Evolutionary conservation across 768 basidiomycete genomes (phyloP).

Genomic region (Mycena amicta): DNA sequence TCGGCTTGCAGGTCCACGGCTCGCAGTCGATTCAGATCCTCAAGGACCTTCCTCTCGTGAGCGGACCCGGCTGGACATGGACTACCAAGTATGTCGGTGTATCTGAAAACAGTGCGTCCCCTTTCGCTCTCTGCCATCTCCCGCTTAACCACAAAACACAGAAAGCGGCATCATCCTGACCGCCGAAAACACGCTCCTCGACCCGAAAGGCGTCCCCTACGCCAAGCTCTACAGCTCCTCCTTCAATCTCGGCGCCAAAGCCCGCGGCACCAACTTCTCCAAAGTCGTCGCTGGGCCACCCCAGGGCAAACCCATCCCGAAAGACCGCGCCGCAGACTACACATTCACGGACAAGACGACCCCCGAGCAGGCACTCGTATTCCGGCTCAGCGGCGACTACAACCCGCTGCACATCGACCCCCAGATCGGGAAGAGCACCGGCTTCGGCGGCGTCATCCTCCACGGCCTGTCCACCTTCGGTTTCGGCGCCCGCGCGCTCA

Average conservation of each 20-base stretch:
- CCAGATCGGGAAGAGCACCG: slow-evolving; percentile 64
- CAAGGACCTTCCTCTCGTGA: slow-evolving; percentile 73
- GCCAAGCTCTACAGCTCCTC: slow-evolving; percentile 70
- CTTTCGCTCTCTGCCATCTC: not conserved
- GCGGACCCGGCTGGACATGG: slow-evolving; percentile 80
- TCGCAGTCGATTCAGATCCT: slow-evolving; percentile 80
- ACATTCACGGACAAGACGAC: slow-evolving; percentile 63
- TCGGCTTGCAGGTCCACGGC: slow-evolving; percentile 64
- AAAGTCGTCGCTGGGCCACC: slow-evolving; percentile 65
- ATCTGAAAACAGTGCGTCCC: slow-evolving; percentile 75
- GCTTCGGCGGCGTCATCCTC: slow-evolving; percentile 84
- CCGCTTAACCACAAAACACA: too few species aligned
- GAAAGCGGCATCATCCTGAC: slow-evolving; percentile 79
- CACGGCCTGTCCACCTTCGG: slow-evolving; percentile 85
- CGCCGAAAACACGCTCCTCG: slow-evolving; percentile 62
- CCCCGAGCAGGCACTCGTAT: slow-evolving; percentile 67
- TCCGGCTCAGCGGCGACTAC: slow-evolving; percentile 78
- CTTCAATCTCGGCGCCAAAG: slow-evolving; percentile 72
- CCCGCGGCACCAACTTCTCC: slow-evolving; percentile 60
- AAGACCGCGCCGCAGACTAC: slow-evolving; percentile 62
- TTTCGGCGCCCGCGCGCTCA: slow-evolving; percentile 76
- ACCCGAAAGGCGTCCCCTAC: slow-evolving; percentile 59
- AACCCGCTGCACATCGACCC: slow-evolving; percentile 84
- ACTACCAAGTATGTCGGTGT: slow-evolving; percentile 67
- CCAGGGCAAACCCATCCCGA: slow-evolving; percentile 61